Conservation (phyloP, 176 grass and related monocot genomes). For the Triticum timopheevii region DNA sequence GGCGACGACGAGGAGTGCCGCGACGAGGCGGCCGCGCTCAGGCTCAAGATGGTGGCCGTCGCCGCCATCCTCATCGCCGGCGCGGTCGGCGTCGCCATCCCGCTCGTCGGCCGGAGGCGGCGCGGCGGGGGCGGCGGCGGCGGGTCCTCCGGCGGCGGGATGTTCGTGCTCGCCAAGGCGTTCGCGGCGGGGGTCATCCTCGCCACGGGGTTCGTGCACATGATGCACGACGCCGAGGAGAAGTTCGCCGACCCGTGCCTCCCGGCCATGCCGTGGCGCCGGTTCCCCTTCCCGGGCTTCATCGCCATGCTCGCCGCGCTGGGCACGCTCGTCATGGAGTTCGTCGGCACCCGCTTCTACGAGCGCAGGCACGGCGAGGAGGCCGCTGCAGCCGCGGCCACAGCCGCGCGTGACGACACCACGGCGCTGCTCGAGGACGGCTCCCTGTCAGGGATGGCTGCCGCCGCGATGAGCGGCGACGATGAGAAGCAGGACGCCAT, state of each 20-base stretch:
- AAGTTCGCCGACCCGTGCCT: constrained; percentile 62
- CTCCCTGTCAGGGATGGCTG: background rate
- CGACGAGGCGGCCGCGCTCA: constrained; percentile 52
- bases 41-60: constrained; percentile 67
- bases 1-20: constrained; percentile 44
- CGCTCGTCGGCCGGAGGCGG: constrained; percentile 39
- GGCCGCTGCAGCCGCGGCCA: background rate
- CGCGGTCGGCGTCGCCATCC: constrained; percentile 58
- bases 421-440: constrained; percentile 15
- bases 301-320: constrained; percentile 81
- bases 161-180: constrained; percentile 65
- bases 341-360: constrained; percentile 68
- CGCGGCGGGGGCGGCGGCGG: background rate
- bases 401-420: background rate
- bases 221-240: constrained; percentile 62
- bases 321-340: constrained; percentile 69
- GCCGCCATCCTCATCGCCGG: constrained; percentile 53
- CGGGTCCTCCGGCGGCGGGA: background rate
- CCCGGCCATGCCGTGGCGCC: constrained; percentile 52
- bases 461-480: background rate
- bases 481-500: constrained; percentile 35
- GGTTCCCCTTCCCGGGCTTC: constrained; percentile 88
- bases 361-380: constrained; percentile 48
- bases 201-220: constrained; percentile 83
- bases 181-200: constrained; percentile 86